Base-by-base conservation (phyloP, 2,329 filamentous ascomycete genomes). In the Corynespora cassiicola region DNA sequence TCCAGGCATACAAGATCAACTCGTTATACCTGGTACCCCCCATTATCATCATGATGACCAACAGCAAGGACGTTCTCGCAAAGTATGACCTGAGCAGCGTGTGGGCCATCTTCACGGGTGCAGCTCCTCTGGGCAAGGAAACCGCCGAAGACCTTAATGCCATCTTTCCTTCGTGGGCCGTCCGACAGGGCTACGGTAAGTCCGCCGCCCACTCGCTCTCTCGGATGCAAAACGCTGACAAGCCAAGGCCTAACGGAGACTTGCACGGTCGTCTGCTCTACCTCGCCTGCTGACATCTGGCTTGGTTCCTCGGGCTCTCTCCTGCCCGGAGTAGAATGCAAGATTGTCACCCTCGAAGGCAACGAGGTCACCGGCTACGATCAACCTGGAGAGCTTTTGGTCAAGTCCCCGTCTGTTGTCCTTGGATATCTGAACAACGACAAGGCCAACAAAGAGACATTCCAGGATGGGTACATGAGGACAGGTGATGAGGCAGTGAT, bases 401-500 rank as follows among this genome's bases (percentile, higher is more conserved):
- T 95, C 15, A 87, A 89, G 62, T 82, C 82, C 0, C 90, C 90
- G 0, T 84, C 85, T 1, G 81, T 95, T 1, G 84, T 87, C 0
- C 69, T 96, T 0, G 91, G 91, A 1, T 96, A 96, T 54, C 72
- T 95, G 36, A 87, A 95, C 70, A 95, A 96, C 59, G 84, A 87
- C 28, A 85, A 87, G 58, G 90, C 91, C 3, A 95, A 85, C 14
- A 76, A 79, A 34, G 89, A 95, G 63, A 94, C 90, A 0, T 96
- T 90, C 57, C 75, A 84, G 2, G 84, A 90, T 44, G 73, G 74
- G 1, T 94, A 89, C 82, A 82, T 95, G 77, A 81, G 80, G 25
- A 96, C 91, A 0, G 91, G 91, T 5, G 91, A 96, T 56, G 88
- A 95, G 63, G 89, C 86, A 0, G 74, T 92, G 3, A 73, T 95